Evolutionary conservation across 108 stramenopile species (phyloP).

Genomic region (Schizochytrium sp.): DNA sequence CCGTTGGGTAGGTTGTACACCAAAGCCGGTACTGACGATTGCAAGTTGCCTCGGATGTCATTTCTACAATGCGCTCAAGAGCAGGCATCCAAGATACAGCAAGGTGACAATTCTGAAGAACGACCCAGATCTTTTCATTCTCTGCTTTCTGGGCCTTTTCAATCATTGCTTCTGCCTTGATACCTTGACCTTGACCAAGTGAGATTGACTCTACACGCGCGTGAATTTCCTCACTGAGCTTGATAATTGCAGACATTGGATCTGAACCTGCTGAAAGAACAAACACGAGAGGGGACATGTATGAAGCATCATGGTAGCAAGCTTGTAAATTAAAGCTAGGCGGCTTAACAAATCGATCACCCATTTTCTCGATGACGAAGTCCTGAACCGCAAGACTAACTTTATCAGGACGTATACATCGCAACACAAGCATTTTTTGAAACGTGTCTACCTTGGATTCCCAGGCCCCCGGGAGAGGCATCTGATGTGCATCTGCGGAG

Average conservation of each 20-base stretch:
- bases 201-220: constrained; percentile 71
- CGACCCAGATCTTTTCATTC: constrained; percentile 74
- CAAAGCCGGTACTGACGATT: constrained; percentile 75
- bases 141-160: constrained; percentile 72
- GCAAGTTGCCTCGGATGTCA: constrained; percentile 61
- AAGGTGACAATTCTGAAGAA: constrained; percentile 78
- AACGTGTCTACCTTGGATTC: constrained; percentile 64
- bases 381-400: constrained; percentile 71
- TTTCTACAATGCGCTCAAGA: constrained; percentile 77
- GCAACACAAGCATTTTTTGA: constrained; percentile 69
- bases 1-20: constrained; percentile 75
- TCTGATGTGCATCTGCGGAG: constrained; percentile 70
- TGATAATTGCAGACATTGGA: constrained; percentile 76
- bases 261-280: constrained; percentile 76
- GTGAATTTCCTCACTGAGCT: constrained; percentile 72
- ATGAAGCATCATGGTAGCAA: constrained; percentile 75
- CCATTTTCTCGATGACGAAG: constrained; percentile 74
- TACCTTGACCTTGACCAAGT: constrained; percentile 77
- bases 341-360: constrained; percentile 76
- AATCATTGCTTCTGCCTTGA: constrained; percentile 72
- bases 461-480: constrained; percentile 70
- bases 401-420: constrained; percentile 76
- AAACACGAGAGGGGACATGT: constrained; percentile 75
- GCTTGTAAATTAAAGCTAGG: constrained; percentile 75
- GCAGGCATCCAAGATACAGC: constrained; percentile 80